Percentiles rank a stretch among this genome's conserved stretches.
Evolutionary conservation across 2,329 filamentous ascomycete genomes (phyloP).

Genomic region (Trichoderma oligosporum): DNA sequence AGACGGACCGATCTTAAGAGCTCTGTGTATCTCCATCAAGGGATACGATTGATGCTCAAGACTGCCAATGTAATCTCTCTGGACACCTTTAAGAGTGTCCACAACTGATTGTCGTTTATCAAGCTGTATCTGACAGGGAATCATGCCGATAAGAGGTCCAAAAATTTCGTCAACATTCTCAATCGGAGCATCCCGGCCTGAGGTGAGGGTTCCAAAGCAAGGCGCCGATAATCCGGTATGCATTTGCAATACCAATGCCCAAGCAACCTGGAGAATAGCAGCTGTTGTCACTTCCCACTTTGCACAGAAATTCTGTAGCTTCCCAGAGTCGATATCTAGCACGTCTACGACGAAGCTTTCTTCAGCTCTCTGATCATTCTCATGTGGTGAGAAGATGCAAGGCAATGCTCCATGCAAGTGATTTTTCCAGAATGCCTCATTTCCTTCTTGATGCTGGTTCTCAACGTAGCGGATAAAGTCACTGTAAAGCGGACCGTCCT

Average conservation of each 20-base stretch:
- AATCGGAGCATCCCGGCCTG: slow-evolving; percentile 20
- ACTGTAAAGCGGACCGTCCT: neutral
- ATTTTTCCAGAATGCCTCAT: slow-evolving; percentile 23
- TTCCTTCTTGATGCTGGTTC: neutral
- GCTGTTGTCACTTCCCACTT: slow-evolving; percentile 17
- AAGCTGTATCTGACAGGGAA: slow-evolving; percentile 14
- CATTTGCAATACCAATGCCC: slow-evolving; percentile 20
- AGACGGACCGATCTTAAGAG: too few relatives aligned
- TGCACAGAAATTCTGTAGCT: slow-evolving; percentile 1
- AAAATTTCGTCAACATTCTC: slow-evolving; percentile 12
- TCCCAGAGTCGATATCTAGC: neutral
- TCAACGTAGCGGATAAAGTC: slow-evolving; percentile 9
- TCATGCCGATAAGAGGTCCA: slow-evolving; percentile 17
- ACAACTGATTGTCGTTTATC: neutral
- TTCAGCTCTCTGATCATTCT: neutral
- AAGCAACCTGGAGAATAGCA: slow-evolving; percentile 17
- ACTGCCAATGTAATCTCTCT: too few relatives aligned
- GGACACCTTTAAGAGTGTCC: neutral
- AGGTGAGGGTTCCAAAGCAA: slow-evolving; percentile 20
- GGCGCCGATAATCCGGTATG: slow-evolving; percentile 24
- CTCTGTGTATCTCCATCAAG: too few relatives aligned
- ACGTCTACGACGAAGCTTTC: neutral
- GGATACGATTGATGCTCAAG: too few relatives aligned
- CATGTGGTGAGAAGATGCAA: neutral
- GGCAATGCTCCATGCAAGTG: slow-evolving; percentile 4